These are phyloP conservation scores for Diplogelasinospora grovesii DNA, from an alignment of 495 filamentous ascomycete species.

Conservation along the genomic window DNA sequence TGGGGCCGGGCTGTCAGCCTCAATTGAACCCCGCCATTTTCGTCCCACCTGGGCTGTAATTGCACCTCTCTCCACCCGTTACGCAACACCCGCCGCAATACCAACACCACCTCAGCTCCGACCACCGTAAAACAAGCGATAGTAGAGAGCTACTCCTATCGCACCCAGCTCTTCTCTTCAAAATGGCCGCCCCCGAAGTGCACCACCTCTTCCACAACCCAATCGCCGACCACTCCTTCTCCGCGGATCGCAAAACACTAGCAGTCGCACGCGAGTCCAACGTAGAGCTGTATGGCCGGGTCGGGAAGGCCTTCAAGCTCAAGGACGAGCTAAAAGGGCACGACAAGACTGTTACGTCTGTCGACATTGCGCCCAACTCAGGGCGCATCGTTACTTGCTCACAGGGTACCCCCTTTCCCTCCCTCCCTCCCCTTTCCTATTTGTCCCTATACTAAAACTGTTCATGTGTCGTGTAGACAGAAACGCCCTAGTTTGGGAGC, in stretches of 20 bases:
- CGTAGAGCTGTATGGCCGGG: conserved; percentile 78
- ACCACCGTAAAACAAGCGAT: conserved; percentile 43
- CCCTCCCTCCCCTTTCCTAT: not conserved
- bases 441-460: not conserved
- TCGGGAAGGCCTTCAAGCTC: conserved; percentile 70
- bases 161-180: conserved; percentile 23
- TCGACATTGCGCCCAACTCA: conserved; percentile 85
- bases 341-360: conserved; percentile 91
- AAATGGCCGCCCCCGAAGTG: conserved; percentile 79
- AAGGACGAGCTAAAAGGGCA: conserved; percentile 92
- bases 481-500: conserved; percentile 97
- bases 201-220: conserved; percentile 96
- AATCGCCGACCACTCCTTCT: conserved; percentile 97
- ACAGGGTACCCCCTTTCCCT: conserved; percentile 61
- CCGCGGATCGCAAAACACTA: conserved; percentile 78
- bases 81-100: no score
- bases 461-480: conserved; percentile 81
- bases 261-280: conserved; percentile 86
- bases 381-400: conserved; percentile 96
- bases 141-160: conserved; percentile 99
- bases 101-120: conserved; percentile 8
- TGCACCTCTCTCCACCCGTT: no score
- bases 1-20: no score
- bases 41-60: no score
- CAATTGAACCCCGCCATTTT: no score